Percentiles rank a stretch among this genome's conserved stretches.
Evolutionary conservation across 306 rosid genomes (phyloP).

Genomic region (Dalbergia oliveri): DNA sequence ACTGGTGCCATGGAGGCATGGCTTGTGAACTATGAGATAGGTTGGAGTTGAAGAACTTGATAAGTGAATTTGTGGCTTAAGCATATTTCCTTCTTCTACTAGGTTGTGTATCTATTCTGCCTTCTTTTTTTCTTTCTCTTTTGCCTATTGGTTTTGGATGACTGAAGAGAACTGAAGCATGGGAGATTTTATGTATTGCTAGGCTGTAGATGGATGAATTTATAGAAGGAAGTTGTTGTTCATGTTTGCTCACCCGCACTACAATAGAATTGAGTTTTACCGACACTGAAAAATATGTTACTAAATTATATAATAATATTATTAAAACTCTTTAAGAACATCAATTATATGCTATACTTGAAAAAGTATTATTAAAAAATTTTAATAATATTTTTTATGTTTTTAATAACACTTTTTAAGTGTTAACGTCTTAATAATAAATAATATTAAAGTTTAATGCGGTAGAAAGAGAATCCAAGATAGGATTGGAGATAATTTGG

Average conservation of each 20-base stretch:
- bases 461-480: no score
- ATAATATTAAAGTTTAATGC: no score
- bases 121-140: not conserved
- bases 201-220: not conserved
- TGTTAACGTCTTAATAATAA: no score
- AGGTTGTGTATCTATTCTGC: not conserved
- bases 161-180: not conserved
- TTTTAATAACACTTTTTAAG: no score
- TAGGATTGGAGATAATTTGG: not conserved
- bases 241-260: no score
- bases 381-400: no score
- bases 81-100: slow-evolving; percentile 30
- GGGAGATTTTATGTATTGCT: not conserved
- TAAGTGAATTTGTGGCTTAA: slow-evolving; percentile 42
- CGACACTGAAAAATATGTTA: no score
- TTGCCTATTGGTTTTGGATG: not conserved
- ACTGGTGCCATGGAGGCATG: slow-evolving; percentile 37
- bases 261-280: no score
- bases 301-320: no score
- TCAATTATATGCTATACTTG: no score
- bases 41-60: slow-evolving; percentile 14
- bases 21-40: slow-evolving; percentile 35
- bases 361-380: no score
- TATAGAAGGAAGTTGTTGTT: not conserved
- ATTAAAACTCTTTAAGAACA: no score